phyloP scores from a whole-genome alignment of 2,329 filamentous ascomycete genomes.

The Nemania diffusa region DNA sequence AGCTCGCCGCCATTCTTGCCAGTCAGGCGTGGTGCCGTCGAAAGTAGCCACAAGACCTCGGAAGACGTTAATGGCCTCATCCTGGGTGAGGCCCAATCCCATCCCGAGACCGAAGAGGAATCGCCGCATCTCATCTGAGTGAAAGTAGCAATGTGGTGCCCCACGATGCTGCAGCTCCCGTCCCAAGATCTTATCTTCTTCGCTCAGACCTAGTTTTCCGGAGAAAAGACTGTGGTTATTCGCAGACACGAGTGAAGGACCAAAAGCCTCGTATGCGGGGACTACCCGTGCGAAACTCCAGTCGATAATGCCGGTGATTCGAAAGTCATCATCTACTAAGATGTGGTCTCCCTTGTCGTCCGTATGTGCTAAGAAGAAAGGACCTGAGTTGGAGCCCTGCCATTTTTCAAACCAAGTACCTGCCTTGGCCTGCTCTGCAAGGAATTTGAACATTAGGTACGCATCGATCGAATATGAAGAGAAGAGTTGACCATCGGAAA shows the following conservation, averaged over 20 bases:
- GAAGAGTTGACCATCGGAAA: constrained; percentile 23
- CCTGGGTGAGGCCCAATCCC: constrained; percentile 29
- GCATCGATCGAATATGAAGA: constrained; percentile 16
- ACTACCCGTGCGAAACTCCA: constrained; percentile 26
- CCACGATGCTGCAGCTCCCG: constrained; percentile 15
- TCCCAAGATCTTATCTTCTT: constrained; percentile 17
- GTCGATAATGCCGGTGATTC: constrained; percentile 26
- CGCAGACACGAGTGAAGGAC: constrained; percentile 24
- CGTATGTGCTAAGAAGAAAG: constrained; percentile 23
- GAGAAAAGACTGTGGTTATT: constrained; percentile 14
- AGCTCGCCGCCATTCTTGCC: constrained; percentile 27
- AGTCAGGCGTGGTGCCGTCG: constrained; percentile 23
- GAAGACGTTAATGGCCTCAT: constrained; percentile 30
- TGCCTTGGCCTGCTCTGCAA: constrained; percentile 11
- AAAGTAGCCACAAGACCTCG: constrained; percentile 37
- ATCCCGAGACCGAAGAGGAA: constrained; percentile 39
- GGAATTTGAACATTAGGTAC: constrained; percentile 27
- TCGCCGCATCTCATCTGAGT: constrained; percentile 37
- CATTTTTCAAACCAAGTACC: constrained; percentile 18
- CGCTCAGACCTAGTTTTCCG: constrained; percentile 12
- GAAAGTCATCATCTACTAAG: constrained; percentile 25
- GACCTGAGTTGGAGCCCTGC: constrained; percentile 15
- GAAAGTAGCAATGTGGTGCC: constrained; percentile 28
- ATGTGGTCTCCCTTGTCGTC: constrained; percentile 29
- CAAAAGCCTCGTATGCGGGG: constrained; percentile 30